Conservation (phyloP, 2,329 filamentous ascomycete genomes). For the Trichophyton schoenleinii region DNA sequence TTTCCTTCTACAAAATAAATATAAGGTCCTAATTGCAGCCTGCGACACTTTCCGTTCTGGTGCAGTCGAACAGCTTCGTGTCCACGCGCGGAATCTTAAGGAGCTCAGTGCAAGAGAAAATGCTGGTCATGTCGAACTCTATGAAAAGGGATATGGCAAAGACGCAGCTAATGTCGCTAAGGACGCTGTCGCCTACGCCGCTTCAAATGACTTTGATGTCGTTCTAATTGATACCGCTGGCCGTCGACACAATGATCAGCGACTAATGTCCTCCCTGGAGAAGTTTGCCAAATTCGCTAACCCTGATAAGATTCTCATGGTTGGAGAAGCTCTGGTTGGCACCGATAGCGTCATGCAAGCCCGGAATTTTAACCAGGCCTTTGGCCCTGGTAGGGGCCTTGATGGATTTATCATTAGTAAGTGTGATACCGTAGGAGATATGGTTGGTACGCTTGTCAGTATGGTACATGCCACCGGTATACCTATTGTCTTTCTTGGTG, state of each 20-base stretch:
- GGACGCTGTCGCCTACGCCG: constrained; percentile 75
- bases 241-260: constrained; percentile 84
- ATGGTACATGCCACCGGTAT: constrained; percentile 97
- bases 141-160: constrained; percentile 95
- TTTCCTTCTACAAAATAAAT: constrained; percentile 94
- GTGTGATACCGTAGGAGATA: constrained; percentile 98
- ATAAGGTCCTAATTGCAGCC: constrained; percentile 84
- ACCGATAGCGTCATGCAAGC: constrained; percentile 93
- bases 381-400: constrained; percentile 65
- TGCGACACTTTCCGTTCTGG: constrained; percentile 96
- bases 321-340: constrained; percentile 81
- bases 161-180: constrained; percentile 92
- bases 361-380: constrained; percentile 87
- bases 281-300: constrained; percentile 95
- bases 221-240: constrained; percentile 96
- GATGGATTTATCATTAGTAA: constrained; percentile 98
- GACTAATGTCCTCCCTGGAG: constrained; percentile 90
- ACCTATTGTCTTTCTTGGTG: constrained; percentile 81
- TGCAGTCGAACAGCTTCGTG: constrained; percentile 89
- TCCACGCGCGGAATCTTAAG: constrained; percentile 86
- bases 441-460: constrained; percentile 90
- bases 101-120: constrained; percentile 78
- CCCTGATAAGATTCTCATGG: constrained; percentile 98
- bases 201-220: constrained; percentile 68
- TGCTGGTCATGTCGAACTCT: constrained; percentile 69